Conservation (phyloP, 768 basidiomycete genomes). For the Baorangia bicolor region DNA sequence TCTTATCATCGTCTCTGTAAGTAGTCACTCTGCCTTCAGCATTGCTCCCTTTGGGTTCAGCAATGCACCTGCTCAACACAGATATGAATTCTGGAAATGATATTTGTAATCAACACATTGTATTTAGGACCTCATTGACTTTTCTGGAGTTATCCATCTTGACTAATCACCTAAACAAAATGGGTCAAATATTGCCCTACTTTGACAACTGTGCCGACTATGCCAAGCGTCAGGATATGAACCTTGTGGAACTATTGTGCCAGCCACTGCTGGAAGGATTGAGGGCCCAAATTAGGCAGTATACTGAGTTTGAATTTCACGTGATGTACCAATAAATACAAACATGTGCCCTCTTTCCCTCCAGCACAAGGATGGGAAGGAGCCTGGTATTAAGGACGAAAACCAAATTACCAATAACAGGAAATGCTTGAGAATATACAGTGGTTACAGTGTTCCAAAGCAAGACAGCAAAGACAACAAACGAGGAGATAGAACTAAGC, state of each 20-base stretch:
- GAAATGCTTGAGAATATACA: too few species aligned
- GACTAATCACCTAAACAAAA: not conserved
- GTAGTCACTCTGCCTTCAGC: too few species aligned
- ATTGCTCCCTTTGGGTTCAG: too few species aligned
- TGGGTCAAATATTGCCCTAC: not conserved
- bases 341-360: not conserved
- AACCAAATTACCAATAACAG: too few species aligned
- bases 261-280: not conserved
- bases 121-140: not conserved
- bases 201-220: not conserved
- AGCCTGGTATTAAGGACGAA: too few species aligned
- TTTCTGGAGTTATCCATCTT: not conserved
- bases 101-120: not conserved
- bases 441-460: too few species aligned
- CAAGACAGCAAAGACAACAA: too few species aligned
- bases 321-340: too few species aligned
- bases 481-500: too few species aligned
- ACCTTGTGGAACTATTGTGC: not conserved
- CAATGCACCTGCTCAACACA: too few species aligned
- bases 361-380: not conserved
- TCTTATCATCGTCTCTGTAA: too few species aligned
- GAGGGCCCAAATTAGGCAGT: not conserved
- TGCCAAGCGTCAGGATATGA: not conserved
- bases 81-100: not conserved
- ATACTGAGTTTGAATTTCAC: not conserved